Percentiles rank a stretch among this genome's conserved stretches.
Evolutionary conservation across 2,329 filamentous ascomycete species (phyloP).

Genomic region (Geoglossum cookeanum): DNA sequence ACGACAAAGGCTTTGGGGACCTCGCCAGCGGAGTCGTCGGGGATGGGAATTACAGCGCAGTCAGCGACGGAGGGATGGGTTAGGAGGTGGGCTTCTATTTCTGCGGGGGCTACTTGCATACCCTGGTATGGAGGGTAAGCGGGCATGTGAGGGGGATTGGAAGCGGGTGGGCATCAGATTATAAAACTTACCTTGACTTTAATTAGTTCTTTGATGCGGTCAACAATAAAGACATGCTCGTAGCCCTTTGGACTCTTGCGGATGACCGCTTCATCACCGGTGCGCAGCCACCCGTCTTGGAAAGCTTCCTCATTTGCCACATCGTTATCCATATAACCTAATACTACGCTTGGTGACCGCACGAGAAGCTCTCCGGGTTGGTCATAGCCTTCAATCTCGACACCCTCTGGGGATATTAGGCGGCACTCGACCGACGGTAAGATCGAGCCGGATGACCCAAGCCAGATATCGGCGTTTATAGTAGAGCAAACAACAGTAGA

Average conservation of each 20-base stretch:
- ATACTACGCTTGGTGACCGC: conserved; percentile 53
- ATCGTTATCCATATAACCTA: conserved; percentile 77
- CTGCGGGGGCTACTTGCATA: conserved; percentile 64
- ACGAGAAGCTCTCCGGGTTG: conserved; percentile 66
- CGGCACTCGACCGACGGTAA: conserved; percentile 45
- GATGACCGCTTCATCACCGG: conserved; percentile 67
- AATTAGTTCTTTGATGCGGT: conserved; percentile 62
- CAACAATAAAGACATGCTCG: conserved; percentile 72
- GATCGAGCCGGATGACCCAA: conserved; percentile 54
- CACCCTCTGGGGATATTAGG: conserved; percentile 47
- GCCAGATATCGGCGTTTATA: conserved; percentile 41
- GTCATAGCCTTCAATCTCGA: conserved; percentile 50
- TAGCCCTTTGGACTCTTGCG: conserved; percentile 41
- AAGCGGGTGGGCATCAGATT: too few species aligned
- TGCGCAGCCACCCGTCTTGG: conserved; percentile 58
- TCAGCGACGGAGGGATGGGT: conserved; percentile 58
- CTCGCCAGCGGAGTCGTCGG: conserved; percentile 41
- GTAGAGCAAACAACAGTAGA: conserved; percentile 48
- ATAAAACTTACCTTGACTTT: conserved; percentile 45
- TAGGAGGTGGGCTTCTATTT: conserved; percentile 64
- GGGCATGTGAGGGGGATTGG: background rate
- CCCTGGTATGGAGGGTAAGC: conserved; percentile 29
- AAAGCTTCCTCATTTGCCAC: conserved; percentile 71
- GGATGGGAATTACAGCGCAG: conserved; percentile 58
- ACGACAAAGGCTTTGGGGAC: conserved; percentile 45